Conservation (phyloP, 768 basidiomycete species). For the Lactarius vividus region DNA sequence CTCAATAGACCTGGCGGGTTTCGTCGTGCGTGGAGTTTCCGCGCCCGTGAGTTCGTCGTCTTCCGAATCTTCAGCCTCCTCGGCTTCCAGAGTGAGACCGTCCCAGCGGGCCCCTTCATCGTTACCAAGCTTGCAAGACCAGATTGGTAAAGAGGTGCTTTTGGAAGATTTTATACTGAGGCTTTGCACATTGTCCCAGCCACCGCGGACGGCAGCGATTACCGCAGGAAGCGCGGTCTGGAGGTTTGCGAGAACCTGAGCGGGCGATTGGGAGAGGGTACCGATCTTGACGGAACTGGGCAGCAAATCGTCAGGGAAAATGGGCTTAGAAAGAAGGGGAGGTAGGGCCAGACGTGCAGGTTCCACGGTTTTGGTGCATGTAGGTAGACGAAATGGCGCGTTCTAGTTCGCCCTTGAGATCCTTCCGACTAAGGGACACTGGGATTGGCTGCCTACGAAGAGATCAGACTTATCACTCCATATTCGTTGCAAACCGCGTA, state of each 20-base stretch:
- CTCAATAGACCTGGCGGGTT: constrained; percentile 11
- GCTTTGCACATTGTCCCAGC: constrained; percentile 90
- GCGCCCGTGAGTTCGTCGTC: neutral
- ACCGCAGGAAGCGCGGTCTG: constrained; percentile 73
- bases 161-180: constrained; percentile 88
- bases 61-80: neutral
- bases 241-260: constrained; percentile 78
- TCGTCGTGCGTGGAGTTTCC: neutral
- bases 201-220: constrained; percentile 64
- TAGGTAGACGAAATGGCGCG: constrained; percentile 92
- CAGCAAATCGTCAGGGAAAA: neutral
- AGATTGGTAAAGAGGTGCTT: constrained; percentile 85
- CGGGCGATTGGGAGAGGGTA: constrained; percentile 63
- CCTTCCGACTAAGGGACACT: constrained; percentile 83
- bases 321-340: constrained; percentile 2
- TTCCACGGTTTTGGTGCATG: constrained; percentile 93
- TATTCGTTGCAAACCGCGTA: constrained; percentile 39
- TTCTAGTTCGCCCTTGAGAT: constrained; percentile 90
- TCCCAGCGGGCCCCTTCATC: constrained; percentile 60
- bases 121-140: constrained; percentile 72
- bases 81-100: constrained; percentile 38
- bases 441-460: constrained; percentile 84
- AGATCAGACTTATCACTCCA: constrained; percentile 11
- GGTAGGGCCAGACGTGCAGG: constrained; percentile 71
- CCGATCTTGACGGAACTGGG: constrained; percentile 82